Conservation (phyloP, 1,284 basidiomycete species). For the Coriolopsis trogii region DNA sequence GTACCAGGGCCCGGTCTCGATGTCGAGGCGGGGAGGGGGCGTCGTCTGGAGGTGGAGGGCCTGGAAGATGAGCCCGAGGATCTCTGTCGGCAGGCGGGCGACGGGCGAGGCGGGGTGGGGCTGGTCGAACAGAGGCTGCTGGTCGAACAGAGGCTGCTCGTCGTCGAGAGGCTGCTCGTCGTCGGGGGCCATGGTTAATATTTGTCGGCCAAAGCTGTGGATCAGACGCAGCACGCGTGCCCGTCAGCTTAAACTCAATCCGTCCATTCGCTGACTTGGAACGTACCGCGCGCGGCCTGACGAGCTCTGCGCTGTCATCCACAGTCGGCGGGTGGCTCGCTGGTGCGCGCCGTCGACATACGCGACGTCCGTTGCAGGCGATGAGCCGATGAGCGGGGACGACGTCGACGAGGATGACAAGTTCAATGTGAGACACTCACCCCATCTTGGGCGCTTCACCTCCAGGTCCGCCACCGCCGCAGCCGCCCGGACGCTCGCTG, state of each 20-base stretch:
- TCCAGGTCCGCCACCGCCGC: slow-evolving; percentile 6
- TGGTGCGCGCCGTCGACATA: background rate
- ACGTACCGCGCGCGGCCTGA: too few species aligned
- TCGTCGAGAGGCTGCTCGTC: too few species aligned
- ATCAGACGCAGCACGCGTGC: too few species aligned
- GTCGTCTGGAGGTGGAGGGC: slow-evolving; percentile 4
- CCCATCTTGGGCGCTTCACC: slow-evolving; percentile 8
- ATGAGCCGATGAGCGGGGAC: too few species aligned
- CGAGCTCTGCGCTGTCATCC: too few species aligned
- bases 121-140: background rate
- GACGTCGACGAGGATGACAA: slow-evolving; percentile 4
- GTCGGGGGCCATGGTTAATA: too few species aligned
- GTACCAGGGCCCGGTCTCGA: slow-evolving; percentile 15
- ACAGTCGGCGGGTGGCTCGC: too few species aligned
- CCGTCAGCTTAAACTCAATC: too few species aligned
- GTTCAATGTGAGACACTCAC: background rate
- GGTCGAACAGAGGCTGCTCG: background rate
- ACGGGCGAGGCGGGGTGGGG: background rate
- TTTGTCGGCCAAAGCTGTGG: too few species aligned
- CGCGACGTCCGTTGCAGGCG: too few species aligned
- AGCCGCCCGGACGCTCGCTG: background rate
- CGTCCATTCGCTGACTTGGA: too few species aligned
- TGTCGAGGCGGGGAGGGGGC: slow-evolving; percentile 12
- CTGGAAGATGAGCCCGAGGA: slow-evolving; percentile 13
- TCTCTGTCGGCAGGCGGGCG: slow-evolving; percentile 5